These are phyloP conservation scores for Rhizoctonia solani DNA, from an alignment of 1,284 basidiomycete genomes.

Conservation along the genomic window DNA sequence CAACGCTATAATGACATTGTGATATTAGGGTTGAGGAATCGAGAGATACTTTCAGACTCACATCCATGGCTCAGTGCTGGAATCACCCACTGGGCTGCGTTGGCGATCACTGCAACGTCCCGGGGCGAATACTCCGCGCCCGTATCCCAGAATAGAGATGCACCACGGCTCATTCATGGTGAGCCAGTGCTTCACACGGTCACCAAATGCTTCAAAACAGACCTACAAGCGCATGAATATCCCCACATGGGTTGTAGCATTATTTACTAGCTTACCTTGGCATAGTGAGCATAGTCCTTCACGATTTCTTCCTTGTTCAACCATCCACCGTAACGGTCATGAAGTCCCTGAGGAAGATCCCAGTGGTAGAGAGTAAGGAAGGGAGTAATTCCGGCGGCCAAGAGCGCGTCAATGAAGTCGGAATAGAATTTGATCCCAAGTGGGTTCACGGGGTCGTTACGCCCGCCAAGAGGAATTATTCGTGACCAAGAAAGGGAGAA, in stretches of 20 bases:
- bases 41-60: conserved; percentile 45
- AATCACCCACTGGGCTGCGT: conserved; percentile 60
- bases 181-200: conserved; percentile 75
- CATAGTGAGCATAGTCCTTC: conserved; percentile 66
- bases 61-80: conserved; percentile 74
- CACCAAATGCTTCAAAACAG: conserved; percentile 73
- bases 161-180: conserved; percentile 79
- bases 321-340: conserved; percentile 76
- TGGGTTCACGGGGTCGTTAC: conserved; percentile 70
- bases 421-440: conserved; percentile 70
- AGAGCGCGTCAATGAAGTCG: conserved; percentile 67
- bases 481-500: conserved; percentile 78
- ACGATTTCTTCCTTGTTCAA: conserved; percentile 65
- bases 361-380: conserved; percentile 78
- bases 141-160: conserved; percentile 69
- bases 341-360: conserved; percentile 72
- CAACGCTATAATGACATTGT: conserved; percentile 53
- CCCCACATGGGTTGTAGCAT: neutral
- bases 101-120: conserved; percentile 64
- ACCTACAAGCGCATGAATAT: conserved; percentile 47
- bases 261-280: conserved; percentile 50
- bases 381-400: conserved; percentile 65
- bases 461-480: conserved; percentile 69
- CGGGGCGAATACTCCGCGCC: conserved; percentile 67
- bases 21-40: neutral